Evolutionary conservation across 352 stramenopile genomes (phyloP).

Genomic region (Peronospora farinosa): DNA sequence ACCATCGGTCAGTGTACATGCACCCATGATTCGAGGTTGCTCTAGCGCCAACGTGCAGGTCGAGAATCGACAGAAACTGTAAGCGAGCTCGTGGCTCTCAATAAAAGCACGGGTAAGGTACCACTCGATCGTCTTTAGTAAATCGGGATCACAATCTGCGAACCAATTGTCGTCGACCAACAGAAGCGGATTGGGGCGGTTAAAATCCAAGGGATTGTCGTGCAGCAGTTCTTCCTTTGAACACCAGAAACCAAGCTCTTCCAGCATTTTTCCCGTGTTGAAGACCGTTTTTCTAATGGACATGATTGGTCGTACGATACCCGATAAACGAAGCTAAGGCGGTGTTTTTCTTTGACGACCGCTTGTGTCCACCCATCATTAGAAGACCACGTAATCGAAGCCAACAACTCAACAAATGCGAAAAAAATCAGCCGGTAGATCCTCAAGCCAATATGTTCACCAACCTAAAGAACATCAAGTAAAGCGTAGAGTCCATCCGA

Average conservation of each 20-base stretch:
- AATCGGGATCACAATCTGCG: constrained; percentile 4
- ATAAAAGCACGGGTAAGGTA: constrained; percentile 60
- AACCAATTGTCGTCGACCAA: constrained; percentile 58
- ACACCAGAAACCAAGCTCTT: constrained; percentile 55
- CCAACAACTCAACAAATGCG: too few relatives aligned
- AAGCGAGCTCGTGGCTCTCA: constrained; percentile 74
- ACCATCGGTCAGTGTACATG: constrained; percentile 71
- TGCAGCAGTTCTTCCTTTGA: constrained; percentile 6
- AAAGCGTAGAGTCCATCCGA: too few relatives aligned
- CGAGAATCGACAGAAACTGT: constrained; percentile 72
- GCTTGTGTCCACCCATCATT: too few relatives aligned
- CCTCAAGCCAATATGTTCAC: too few relatives aligned
- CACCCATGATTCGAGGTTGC: constrained; percentile 51
- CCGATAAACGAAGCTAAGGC: too few relatives aligned
- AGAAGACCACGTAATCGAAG: too few relatives aligned
- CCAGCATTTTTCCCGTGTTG: constrained; percentile 21
- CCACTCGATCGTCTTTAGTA: constrained; percentile 38
- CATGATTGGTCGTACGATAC: too few relatives aligned
- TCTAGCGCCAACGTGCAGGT: constrained; percentile 34
- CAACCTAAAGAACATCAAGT: too few relatives aligned
- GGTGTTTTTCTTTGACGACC: too few relatives aligned
- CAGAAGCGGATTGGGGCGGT: constrained; percentile 37
- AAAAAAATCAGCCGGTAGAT: too few relatives aligned
- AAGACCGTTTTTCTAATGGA: not conserved
- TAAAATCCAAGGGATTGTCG: constrained; percentile 2